Base-by-base conservation (phyloP, 169 alveolate genomes). In the Besnoitia besnoiti region DNA sequence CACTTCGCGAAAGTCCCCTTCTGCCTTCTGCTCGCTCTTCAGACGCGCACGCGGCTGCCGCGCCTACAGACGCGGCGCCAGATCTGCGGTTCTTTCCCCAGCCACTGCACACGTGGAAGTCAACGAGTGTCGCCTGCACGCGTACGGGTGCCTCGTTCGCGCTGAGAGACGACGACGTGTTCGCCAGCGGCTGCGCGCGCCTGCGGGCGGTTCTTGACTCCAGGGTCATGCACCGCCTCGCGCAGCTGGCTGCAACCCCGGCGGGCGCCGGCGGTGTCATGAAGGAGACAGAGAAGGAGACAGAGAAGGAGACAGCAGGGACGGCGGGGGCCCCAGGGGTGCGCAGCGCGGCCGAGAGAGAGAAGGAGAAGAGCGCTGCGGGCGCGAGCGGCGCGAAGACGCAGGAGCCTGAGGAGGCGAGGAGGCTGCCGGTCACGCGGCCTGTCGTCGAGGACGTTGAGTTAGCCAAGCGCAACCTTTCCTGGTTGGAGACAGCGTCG, bases 391-490 rank as follows among this genome's bases (percentile, higher is more conserved):
- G n/a, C n/a, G 67, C 67, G n/a, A 14, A 51, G 24, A 73, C 3
- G 21, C 82, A 35, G 82, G 82, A 73, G 46, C 16, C 46, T 73
- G 82, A 73, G 46, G 82, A 73, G 82, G n/a, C 5, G 46, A 19
- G n/a, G 82, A 73, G 24, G 10, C n/a, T 62, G 14, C n/a, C n/a
- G n/a, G n/a, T n/a, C n/a, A n/a, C n/a, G n/a, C 2, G 82, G 46
- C 82, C 82, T 5, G 24, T 73, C 2, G 82, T 73, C 39, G 82
- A 73, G 21, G 82, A 73, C n/a, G 46, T 73, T 27, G 82, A 73
- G 19, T 42, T 7, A 39, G 82, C 82, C 39, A 73, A n/a, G n/a
- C 14, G 30, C 10, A 73, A 73, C 46, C 16, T 73, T 37, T 35
- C 16, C 46, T 73, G 82, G 82, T 42, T 73, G 44, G 82, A 73